Evolutionary conservation across 768 basidiomycete genomes (phyloP), one percentile per base, ranked within the genome.

Genomic region (Leucocoprinus leucothites): DNA sequence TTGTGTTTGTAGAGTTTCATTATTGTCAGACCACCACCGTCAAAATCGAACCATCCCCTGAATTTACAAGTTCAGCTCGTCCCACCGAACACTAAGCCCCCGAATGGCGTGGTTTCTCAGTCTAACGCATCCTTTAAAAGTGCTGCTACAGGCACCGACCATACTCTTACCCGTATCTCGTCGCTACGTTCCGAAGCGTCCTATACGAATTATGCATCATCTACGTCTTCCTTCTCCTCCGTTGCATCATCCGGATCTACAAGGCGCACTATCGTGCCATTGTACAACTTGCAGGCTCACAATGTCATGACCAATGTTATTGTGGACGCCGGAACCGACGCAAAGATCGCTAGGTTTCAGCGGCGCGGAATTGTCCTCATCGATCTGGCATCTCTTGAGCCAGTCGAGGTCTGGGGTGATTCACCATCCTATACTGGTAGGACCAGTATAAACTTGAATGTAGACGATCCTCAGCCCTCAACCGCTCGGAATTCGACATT

Each of bases 41-140:
- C 89, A 5, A 84, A 86, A 62, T 77, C 82, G n/a, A 89, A 89
- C 58, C 91, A 95, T 60, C 89, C 93, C 0, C 76, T 95, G 42
- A 94, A 95, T 66, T 77, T 96, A 0, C 94, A 97, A 63, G 86
- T 97, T 9, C 94, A 97, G 68, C 85, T 97, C 40, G 87, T 96
- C 1, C 90, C 91, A 4, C 87, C 85, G 40, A 78, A 71, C 60
- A 71, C 71, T 51, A 82, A 73, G 56, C 76, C 71, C 0, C 74
- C 74, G 0, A 64, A 64, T 6, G 75, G 74, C 2, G 65, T 68
- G 22, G 65, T 58, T 16, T 71, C 69, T 16, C 66, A 67, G 22
- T 63, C 69, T 3, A 52, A 16, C 25, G 21, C 56, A 9, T 45
- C 47, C 8, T 22, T 52, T 16, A 51, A 49, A 14, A 61, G 55